Base-by-base conservation (phyloP, 2,329 filamentous ascomycete genomes). In the Curvularia verruculosa region DNA sequence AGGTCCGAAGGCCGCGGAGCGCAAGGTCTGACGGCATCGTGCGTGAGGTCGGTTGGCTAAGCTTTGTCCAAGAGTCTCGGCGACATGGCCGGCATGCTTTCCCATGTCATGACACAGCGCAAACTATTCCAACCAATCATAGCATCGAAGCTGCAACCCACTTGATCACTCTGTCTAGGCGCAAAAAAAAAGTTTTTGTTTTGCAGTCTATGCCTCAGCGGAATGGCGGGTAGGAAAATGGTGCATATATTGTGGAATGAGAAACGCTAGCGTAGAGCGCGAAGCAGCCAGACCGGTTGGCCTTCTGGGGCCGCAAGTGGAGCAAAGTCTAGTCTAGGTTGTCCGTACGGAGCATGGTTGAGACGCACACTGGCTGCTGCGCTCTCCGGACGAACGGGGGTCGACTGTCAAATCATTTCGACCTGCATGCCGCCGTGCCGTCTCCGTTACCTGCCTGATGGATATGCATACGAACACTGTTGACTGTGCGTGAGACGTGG, bases 31-130 rank as follows among this genome's bases (percentile, higher is more conserved):
- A 66, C 64, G 64, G 64, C 61, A 59, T 56, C 56, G 64, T 68
- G 65, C 60, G 61, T 62, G 54, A 28, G 44, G 54, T 40, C 39
- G 59, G 62, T 60, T 54, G 53, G 58, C 61, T 66, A 70, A 70
- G 68, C 68, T 69, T 70, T 65, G 61, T 63, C 63, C 64, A 70
- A 67, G 65, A 66, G 49, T 55, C 67, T 70, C 55, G 68, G 66
- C 67, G 60, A 54, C 60, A 66, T 61, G 61, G 61, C 59, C 52
- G 54, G 48, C 58, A 53, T 60, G 53, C 13, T 59, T 60, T 50
- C 29, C 45, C 54, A 50, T 54, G 59, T 58, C 58, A 63, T 65
- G 61, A 61, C 64, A 63, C 59, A 63, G 63, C 59, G 49, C 53
- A 45, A 26, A 24, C 24, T 12, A 31, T 19, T 18, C 19, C 10